These are phyloP conservation scores for Sphenostylis stenocarpa DNA, from an alignment of 306 rosid genomes.

Conservation along the genomic window DNA sequence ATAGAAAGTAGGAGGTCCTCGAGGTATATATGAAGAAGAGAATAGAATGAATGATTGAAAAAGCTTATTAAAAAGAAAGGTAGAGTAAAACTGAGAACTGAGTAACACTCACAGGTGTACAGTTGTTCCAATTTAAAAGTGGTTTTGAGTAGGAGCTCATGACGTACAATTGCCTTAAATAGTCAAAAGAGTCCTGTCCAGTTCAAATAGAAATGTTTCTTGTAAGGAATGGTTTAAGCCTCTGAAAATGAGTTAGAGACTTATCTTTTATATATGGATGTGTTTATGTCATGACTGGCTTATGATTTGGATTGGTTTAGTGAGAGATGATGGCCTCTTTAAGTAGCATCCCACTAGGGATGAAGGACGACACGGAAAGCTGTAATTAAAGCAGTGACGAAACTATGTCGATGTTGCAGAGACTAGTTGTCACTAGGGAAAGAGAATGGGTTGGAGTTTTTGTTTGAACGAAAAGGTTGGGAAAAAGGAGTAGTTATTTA, in stretches of 20 bases:
- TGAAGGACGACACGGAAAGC: slow-evolving; percentile 26
- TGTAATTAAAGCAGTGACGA: slow-evolving; percentile 11
- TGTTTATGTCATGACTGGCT: slow-evolving; percentile 55
- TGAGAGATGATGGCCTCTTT: slow-evolving; percentile 38
- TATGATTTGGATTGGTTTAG: slow-evolving; percentile 60
- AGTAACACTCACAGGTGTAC: background rate
- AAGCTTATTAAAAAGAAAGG: background rate
- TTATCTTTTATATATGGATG: background rate
- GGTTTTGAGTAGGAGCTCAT: background rate
- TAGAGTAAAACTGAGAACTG: background rate
- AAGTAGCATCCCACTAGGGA: slow-evolving; percentile 36
- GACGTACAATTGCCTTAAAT: background rate
- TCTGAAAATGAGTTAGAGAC: background rate
- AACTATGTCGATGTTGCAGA: slow-evolving; percentile 11
- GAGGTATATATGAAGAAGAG: background rate
- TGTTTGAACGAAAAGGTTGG: slow-evolving; percentile 47
- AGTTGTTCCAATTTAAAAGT: background rate
- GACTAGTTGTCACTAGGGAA: slow-evolving; percentile 14
- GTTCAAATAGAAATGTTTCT: background rate
- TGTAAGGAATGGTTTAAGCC: background rate
- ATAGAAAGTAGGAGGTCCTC: background rate
- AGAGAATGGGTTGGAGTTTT: slow-evolving; percentile 30
- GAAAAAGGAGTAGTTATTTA: slow-evolving; percentile 55
- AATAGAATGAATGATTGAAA: background rate
- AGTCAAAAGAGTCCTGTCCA: background rate